Evolutionary conservation across 1,284 basidiomycete genomes (phyloP), one percentile per base, ranked within the genome.

Genomic region (Acaromyces ingoldii): DNA sequence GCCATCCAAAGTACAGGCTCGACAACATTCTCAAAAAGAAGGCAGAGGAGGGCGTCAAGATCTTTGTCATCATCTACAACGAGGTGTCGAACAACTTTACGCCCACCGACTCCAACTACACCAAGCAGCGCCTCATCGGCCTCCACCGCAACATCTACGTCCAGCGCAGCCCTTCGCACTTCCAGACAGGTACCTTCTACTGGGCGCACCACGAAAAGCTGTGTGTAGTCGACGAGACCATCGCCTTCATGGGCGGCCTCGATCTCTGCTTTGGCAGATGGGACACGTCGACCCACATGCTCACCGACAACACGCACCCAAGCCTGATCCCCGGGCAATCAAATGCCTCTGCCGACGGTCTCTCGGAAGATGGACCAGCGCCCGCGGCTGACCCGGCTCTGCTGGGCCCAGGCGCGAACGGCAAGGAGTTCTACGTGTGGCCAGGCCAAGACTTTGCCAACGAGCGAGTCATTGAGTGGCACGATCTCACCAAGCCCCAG

Each of bases 61-160:
- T 99, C 60, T 91, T 89, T 75, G 84, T 99, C 63, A 95, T 99
- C 70, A 22, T 75, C 48, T 75, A 75, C 76, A 89, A 92, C 74
- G 93, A 99, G 77, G 95, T 99, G 1, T 95, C 91, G n/a, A 95
- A 86, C 76, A 83, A 89, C 60, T 95, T 93, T 5, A 99, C 95
- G 0, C 77, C 72, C 13, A 63, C 72, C 53, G 62, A 70, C 55
- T 67, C 72, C 45, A 88, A 87, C 69, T 96, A 97, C 73, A 82
- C 91, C 36, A 99, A 99, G 74, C 86, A 88, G 67, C 83, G 83
- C n/a, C 77, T 98, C n/a, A 83, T 83, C 19, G 81, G 81, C 0
- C 78, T 98, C 30, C 92, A 97, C 72, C 85, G 85, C 7, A 97
- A 98, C 76, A 89, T 99, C 56, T 86, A 92, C 82, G 85, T 98